Evolutionary conservation across 176 grass and related monocot genomes (phyloP).

Genomic region (Panicum miliaceum): DNA sequence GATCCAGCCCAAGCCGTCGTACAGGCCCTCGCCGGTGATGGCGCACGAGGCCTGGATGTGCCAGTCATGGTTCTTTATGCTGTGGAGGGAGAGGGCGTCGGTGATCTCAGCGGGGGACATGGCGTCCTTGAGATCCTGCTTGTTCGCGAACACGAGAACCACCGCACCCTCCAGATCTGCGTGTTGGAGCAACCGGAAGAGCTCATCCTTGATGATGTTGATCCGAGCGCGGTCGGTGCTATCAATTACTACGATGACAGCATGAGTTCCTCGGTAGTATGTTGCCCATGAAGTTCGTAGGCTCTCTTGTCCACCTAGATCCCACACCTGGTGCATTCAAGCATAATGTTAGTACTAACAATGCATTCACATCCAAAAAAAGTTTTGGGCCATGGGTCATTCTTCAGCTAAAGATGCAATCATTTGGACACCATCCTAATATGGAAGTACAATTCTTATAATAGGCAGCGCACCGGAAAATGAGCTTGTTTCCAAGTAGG

Average conservation of each 20-base stretch:
- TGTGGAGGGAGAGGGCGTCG: slow-evolving; percentile 89
- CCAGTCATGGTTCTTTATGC: slow-evolving; percentile 95
- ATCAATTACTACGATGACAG: slow-evolving; percentile 87
- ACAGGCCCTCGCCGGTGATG: slow-evolving; percentile 80
- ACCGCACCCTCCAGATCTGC: slow-evolving; percentile 67
- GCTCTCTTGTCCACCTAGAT: slow-evolving; percentile 94
- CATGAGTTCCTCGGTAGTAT: slow-evolving; percentile 83
- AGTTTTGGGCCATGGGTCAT: too few species aligned
- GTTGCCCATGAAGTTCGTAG: slow-evolving; percentile 90
- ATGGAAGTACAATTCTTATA: background rate
- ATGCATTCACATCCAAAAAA: background rate
- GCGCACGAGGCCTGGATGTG: slow-evolving; percentile 94
- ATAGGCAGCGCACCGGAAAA: background rate
- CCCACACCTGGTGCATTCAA: slow-evolving; percentile 74
- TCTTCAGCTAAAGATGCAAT: background rate
- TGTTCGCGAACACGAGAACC: slow-evolving; percentile 89
- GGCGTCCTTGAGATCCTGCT: slow-evolving; percentile 95
- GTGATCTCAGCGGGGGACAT: slow-evolving; percentile 94
- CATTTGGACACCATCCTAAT: background rate
- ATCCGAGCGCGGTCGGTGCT: slow-evolving; percentile 87
- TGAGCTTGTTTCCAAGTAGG: too few species aligned
- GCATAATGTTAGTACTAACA: slow-evolving; percentile 40
- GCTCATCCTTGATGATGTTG: slow-evolving; percentile 87
- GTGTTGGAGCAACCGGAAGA: slow-evolving; percentile 81
- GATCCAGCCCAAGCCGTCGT: slow-evolving; percentile 91